These are phyloP conservation scores for Hanseniaspora lindneri DNA, from an alignment of 805 yeast genomes.

Conservation along the genomic window DNA sequence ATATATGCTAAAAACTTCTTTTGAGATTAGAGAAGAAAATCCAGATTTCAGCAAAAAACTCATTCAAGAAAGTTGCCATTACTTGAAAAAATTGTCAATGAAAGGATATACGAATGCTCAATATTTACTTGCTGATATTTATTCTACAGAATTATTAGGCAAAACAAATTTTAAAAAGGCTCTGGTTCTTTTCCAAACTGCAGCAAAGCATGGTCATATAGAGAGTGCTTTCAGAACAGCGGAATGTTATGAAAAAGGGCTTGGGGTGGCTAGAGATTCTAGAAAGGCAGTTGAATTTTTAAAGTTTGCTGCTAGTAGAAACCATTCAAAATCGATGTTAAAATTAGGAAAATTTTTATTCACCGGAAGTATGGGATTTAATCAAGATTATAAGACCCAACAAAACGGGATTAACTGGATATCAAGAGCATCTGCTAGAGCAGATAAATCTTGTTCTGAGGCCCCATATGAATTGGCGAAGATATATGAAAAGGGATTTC, in stretches of 20 bases:
- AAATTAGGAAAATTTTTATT: constrained; percentile 80
- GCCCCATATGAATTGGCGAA: constrained; percentile 89
- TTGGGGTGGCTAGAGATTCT: constrained; percentile 83
- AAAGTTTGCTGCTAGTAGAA: constrained; percentile 76
- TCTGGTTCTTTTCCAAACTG: constrained; percentile 62
- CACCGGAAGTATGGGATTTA: constrained; percentile 72
- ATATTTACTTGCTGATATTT: constrained; percentile 81
- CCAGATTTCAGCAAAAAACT: constrained; percentile 38
- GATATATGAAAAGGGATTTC: constrained; percentile 70
- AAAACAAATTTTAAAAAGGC: constrained; percentile 70
- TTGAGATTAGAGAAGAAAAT: constrained; percentile 33
- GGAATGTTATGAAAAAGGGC: constrained; percentile 82
- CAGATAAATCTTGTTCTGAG: constrained; percentile 74
- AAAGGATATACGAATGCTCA: constrained; percentile 84
- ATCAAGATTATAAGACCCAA: constrained; percentile 54
- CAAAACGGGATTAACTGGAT: constrained; percentile 89
- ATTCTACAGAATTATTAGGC: constrained; percentile 72
- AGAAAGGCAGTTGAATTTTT: constrained; percentile 73
- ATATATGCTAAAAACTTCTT: constrained; percentile 75
- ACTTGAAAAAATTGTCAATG: constrained; percentile 59
- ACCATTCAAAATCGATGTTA: constrained; percentile 95
- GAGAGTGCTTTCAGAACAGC: constrained; percentile 89
- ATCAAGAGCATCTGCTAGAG: constrained; percentile 70
- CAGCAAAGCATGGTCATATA: constrained; percentile 87
- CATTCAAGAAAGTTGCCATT: constrained; percentile 63